Percentiles rank a stretch among this genome's conserved stretches.
Conservation (phyloP, 306 rosid genomes). For the Cicer pinnatifidum region DNA sequence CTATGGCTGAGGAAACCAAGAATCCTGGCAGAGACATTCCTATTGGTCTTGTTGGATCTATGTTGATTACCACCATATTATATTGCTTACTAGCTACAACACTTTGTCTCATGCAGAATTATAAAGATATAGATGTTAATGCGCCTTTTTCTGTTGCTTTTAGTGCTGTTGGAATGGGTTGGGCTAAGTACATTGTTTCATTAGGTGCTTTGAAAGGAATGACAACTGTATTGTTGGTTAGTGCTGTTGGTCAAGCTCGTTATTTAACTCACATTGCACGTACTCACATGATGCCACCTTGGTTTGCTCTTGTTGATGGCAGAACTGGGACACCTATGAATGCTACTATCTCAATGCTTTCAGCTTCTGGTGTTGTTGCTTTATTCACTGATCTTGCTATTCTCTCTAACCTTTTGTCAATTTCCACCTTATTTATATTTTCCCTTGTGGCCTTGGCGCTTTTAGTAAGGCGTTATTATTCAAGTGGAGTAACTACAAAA, state of each 20-base stretch:
- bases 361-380: conserved; percentile 62
- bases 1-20: conserved; percentile 91
- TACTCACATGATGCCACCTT: conserved; percentile 88
- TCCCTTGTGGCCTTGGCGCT: conserved; percentile 73
- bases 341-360: conserved; percentile 69
- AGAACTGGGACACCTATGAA: conserved; percentile 75
- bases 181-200: conserved; percentile 89
- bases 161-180: conserved; percentile 64
- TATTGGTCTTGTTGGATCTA: conserved; percentile 80
- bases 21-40: conserved; percentile 82
- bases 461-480: conserved; percentile 69
- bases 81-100: conserved; percentile 73
- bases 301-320: conserved; percentile 70
- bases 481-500: conserved; percentile 52
- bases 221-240: conserved; percentile 76
- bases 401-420: conserved; percentile 67
- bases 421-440: conserved; percentile 76
- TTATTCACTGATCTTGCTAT: conserved; percentile 65
- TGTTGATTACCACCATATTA: conserved; percentile 52
- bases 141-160: conserved; percentile 79
- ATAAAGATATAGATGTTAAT: background rate
- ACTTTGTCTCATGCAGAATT: conserved; percentile 73
- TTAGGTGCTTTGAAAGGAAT: conserved; percentile 83
- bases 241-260: conserved; percentile 79
- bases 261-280: conserved; percentile 87